Base-by-base conservation (phyloP, 306 rosid species). In the Corylus heterophylla region DNA sequence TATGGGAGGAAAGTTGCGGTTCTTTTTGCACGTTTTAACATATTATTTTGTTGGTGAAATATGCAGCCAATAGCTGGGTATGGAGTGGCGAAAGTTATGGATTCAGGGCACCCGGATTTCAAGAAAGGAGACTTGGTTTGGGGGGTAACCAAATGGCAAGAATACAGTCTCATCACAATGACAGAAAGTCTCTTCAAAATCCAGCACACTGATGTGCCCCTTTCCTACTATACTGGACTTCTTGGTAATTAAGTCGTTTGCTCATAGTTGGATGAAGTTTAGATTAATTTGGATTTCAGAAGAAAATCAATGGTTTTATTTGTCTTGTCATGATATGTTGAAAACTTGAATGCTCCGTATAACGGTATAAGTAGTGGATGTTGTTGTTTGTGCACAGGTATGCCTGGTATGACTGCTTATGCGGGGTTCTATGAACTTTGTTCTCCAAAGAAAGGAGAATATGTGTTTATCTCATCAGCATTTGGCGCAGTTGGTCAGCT, bases 331-430 rank as follows among this genome's bases (percentile, higher is more conserved):
- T 18, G 17, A 22, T 25, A 22, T 10, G 14, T 10, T 22, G 35
- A 3, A 31, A 31, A 31, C 35, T 31, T 31, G 14, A 62, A 27
- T 29, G 69, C 12, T 12, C n/a, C 4, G 2, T 29, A 0, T 62
- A 12, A 6, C n/a, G 1, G 2, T 29, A 0, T 62, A 12, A 6
- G 14, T 73, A 2, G 8, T 7, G 54, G 2, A 66, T 31, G 13
- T 12, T 77, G 12, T 48, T 69, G 35, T 37, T 51, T 70, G 12
- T 12, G 51, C 64, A 72, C 9, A 72, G 73, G 89, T 76, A 86
- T 88, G 92, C 87, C 94, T 13, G 90, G 94, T 25, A 70, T 83
- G 89, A 85, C 89, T 48, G 87, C 89, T 52, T 86, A 88, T 82
- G 87, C 80, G 3, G 87, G 84, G 18, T 82, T 86, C 76, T 86